A percentile compares a stretch with the other conserved stretches of the same genome.
Conservation (phyloP, 176 grass and related monocot species). For the Oryza brachyantha region DNA sequence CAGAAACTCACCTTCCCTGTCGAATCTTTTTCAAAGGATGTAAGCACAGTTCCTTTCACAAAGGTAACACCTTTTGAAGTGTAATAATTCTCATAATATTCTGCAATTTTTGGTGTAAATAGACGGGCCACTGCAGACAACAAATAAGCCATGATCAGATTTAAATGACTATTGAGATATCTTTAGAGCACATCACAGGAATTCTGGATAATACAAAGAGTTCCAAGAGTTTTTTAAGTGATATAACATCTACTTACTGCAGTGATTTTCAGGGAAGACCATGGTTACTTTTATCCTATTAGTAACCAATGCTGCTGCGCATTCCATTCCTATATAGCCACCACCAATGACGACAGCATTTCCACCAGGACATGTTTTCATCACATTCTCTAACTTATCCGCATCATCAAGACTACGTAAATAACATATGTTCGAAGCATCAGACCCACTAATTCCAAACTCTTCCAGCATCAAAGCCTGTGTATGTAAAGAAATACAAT, state of each 20-base stretch:
- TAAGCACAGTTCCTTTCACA: slow-evolving; percentile 80
- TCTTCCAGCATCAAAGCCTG: slow-evolving; percentile 93
- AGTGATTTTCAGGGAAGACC: slow-evolving; percentile 95
- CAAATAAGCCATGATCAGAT: neutral
- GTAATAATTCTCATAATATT: slow-evolving; percentile 90
- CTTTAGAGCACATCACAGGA: neutral
- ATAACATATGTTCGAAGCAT: slow-evolving; percentile 89
- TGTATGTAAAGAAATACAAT: slow-evolving; percentile 24
- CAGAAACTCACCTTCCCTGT: slow-evolving; percentile 56
- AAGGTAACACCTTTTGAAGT: slow-evolving; percentile 75
- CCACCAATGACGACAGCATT: slow-evolving; percentile 95
- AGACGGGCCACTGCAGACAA: slow-evolving; percentile 70
- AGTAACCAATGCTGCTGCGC: slow-evolving; percentile 79
- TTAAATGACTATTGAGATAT: neutral
- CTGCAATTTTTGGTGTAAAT: slow-evolving; percentile 86
- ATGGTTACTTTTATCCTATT: slow-evolving; percentile 86
- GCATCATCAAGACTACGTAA: slow-evolving; percentile 74
- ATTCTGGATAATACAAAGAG: neutral
- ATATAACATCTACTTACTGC: slow-evolving; percentile 58
- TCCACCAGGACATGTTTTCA: slow-evolving; percentile 65
- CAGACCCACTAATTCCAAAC: slow-evolving; percentile 73
- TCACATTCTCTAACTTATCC: slow-evolving; percentile 64
- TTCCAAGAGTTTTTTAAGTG: neutral
- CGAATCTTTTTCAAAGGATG: slow-evolving; percentile 74
- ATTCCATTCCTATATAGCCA: slow-evolving; percentile 98